Percentiles rank a stretch among this genome's conserved stretches.
Conservation (phyloP, 31 red algal genomes). For the Asparagopsis taxiformis region DNA sequence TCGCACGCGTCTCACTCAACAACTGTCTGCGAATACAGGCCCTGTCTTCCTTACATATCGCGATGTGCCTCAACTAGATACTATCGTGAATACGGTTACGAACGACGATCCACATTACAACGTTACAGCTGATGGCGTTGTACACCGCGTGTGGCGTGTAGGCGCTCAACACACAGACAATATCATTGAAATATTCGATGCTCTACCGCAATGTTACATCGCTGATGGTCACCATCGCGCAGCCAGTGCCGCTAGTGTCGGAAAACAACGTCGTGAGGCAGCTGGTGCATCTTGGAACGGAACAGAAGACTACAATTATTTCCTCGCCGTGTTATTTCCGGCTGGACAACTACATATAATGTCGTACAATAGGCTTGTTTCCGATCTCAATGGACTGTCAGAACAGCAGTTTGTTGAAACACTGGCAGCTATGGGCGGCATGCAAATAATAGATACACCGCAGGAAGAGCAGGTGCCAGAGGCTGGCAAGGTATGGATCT, state of each 20-base stretch:
- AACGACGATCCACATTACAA: slow-evolving; percentile 15
- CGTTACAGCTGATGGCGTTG: slow-evolving; percentile 29
- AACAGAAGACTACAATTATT: slow-evolving; percentile 31
- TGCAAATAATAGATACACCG: too few species aligned
- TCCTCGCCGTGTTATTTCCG: slow-evolving; percentile 55
- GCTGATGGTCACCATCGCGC: slow-evolving; percentile 82
- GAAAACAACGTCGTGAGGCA: background rate
- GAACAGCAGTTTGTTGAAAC: too few species aligned
- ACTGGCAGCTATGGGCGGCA: too few species aligned
- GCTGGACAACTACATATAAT: slow-evolving; percentile 39
- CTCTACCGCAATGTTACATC: slow-evolving; percentile 32
- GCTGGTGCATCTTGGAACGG: background rate
- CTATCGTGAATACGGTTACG: slow-evolving; percentile 1
- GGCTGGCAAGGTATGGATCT: slow-evolving; percentile 32
- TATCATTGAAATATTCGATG: slow-evolving; percentile 23
- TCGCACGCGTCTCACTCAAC: slow-evolving; percentile 26
- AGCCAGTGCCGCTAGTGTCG: slow-evolving; percentile 56
- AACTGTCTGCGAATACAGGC: slow-evolving; percentile 40
- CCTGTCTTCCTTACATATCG: slow-evolving; percentile 69
- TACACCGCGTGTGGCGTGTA: slow-evolving; percentile 49
- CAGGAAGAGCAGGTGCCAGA: slow-evolving; percentile 15
- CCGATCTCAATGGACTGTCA: background rate
- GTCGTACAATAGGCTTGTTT: slow-evolving; percentile 50
- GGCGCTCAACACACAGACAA: background rate
- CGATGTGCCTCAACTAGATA: slow-evolving; percentile 21